Evolutionary conservation across 768 basidiomycete species (phyloP).

Genomic region (Cyclocybe cylindracea): DNA sequence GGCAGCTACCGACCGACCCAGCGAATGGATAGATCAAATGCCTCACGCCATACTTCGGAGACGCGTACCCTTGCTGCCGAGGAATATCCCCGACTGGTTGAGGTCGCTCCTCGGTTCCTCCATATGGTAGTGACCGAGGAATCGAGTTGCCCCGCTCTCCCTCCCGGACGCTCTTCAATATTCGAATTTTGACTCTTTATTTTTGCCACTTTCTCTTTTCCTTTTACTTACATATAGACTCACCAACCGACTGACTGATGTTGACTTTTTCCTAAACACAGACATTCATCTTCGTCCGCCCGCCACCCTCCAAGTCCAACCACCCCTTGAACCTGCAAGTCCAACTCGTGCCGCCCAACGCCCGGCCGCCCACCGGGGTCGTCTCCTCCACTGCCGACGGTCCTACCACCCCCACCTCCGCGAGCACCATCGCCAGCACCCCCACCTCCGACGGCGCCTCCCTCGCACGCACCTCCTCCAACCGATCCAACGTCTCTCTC

Average conservation of each 20-base stretch:
- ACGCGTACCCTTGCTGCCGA: not conserved
- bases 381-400: constrained; percentile 23
- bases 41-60: no score
- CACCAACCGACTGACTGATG: not conserved
- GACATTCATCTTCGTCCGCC: constrained; percentile 92
- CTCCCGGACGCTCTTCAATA: no score
- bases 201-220: not conserved
- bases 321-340: constrained; percentile 91
- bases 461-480: constrained; percentile 54
- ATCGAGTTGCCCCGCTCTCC: no score
- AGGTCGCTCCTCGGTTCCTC: no score
- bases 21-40: no score
- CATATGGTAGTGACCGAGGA: no score
- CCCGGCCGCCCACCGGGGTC: constrained; percentile 40
- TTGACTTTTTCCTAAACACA: constrained; percentile 27
- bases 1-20: no score
- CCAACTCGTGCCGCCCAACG: constrained; percentile 79
- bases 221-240: not conserved
- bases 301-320: constrained; percentile 82
- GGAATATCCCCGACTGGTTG: constrained; percentile 12
- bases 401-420: constrained; percentile 28
- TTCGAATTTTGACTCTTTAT: no score
- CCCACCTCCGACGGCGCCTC: constrained; percentile 31
- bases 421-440: constrained; percentile 20
- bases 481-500: constrained; percentile 54